A percentile compares a stretch with the other conserved stretches of the same genome.
These are phyloP conservation scores for Trichosporon ovoides DNA, from an alignment of 1,284 basidiomycete species.

Conservation along the genomic window DNA sequence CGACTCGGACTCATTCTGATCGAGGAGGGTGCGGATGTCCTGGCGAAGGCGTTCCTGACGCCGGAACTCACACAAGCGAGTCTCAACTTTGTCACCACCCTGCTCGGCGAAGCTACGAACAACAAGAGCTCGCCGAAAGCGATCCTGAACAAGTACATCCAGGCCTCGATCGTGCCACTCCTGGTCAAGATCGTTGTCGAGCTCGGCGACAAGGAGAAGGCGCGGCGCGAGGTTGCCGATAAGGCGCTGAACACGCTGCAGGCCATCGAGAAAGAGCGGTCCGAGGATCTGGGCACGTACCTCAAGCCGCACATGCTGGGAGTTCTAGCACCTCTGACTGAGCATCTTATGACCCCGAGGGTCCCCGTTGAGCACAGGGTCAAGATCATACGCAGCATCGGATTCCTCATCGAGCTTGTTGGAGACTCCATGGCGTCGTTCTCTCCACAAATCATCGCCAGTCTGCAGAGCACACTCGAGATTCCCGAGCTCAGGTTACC, in stretches of 20 bases:
- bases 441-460: conserved; percentile 90
- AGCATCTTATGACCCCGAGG: conserved; percentile 69
- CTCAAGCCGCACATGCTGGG: conserved; percentile 73
- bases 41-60: conserved; percentile 66
- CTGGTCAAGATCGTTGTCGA: conserved; percentile 69
- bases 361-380: conserved; percentile 62
- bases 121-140: conserved; percentile 14
- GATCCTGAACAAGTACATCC: conserved; percentile 46
- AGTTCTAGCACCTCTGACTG: conserved; percentile 72
- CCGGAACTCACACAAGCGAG: conserved; percentile 39
- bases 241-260: conserved; percentile 62
- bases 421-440: conserved; percentile 67
- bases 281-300: conserved; percentile 55
- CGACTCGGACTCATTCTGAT: conserved; percentile 60
- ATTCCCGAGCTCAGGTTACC: conserved; percentile 65
- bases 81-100: conserved; percentile 59
- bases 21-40: conserved; percentile 59
- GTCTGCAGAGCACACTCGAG: conserved; percentile 80
- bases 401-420: conserved; percentile 65
- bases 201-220: conserved; percentile 62
- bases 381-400: conserved; percentile 73
- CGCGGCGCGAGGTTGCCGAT: conserved; percentile 47
- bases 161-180: conserved; percentile 61
- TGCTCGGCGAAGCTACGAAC: conserved; percentile 43
- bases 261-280: conserved; percentile 50